A percentile compares a stretch with the other conserved stretches of the same genome.
Conservation (phyloP, 2,329 filamentous ascomycete genomes). For the Trichoderma koningiopsis region DNA sequence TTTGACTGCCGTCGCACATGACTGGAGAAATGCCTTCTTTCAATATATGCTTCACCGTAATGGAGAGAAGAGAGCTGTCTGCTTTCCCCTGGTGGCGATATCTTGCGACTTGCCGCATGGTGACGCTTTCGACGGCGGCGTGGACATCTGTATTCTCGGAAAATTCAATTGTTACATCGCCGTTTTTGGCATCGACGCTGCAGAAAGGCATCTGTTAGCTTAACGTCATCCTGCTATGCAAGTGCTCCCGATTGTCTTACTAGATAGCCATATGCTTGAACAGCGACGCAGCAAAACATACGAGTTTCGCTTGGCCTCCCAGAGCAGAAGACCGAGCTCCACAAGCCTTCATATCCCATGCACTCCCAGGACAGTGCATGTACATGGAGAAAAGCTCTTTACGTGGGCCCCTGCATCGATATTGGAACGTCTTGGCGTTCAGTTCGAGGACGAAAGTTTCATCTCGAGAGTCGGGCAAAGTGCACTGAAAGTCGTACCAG, state of each 20-base stretch:
- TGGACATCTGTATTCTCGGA: background rate
- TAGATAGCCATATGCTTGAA: slow-evolving; percentile 31
- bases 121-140: background rate
- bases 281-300: slow-evolving; percentile 30
- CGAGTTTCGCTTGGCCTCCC: slow-evolving; percentile 27
- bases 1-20: slow-evolving; percentile 12
- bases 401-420: slow-evolving; percentile 29
- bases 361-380: slow-evolving; percentile 36
- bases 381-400: slow-evolving; percentile 32
- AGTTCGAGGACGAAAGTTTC: slow-evolving; percentile 33
- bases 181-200: background rate
- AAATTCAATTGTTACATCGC: slow-evolving; percentile 5
- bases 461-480: background rate
- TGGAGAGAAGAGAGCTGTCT: background rate
- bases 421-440: slow-evolving; percentile 33
- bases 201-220: background rate
- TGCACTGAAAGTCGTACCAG: slow-evolving; percentile 36
- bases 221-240: too few relatives aligned
- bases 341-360: slow-evolving; percentile 40
- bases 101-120: slow-evolving; percentile 20
- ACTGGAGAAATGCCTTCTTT: background rate
- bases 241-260: slow-evolving; percentile 29
- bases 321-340: slow-evolving; percentile 27
- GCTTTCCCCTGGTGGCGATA: slow-evolving; percentile 7
- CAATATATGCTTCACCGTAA: background rate